Percentiles rank a stretch among this genome's conserved stretches.
These are phyloP conservation scores for Medicago arabica DNA, from an alignment of 306 rosid genomes.

Conservation along the genomic window DNA sequence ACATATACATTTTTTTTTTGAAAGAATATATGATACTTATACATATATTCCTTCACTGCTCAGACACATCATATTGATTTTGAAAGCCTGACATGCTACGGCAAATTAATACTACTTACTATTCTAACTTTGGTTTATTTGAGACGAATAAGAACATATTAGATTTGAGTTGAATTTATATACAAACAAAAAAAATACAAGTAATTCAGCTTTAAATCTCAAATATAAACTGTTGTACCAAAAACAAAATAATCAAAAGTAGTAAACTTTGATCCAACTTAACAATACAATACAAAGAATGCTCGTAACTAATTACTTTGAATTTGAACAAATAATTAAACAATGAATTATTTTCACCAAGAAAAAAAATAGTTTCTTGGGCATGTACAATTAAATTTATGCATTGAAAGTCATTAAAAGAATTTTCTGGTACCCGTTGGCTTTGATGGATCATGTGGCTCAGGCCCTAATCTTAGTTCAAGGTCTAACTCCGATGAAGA, in stretches of 20 bases:
- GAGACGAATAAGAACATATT: not conserved
- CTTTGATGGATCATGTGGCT: slow-evolving; percentile 58
- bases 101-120: not conserved
- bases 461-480: slow-evolving; percentile 83
- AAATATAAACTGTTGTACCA: not conserved
- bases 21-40: too few relatives aligned
- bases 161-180: not conserved
- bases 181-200: not conserved
- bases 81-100: slow-evolving; percentile 4
- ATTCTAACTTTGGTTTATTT: not conserved
- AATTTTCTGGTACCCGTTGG: slow-evolving; percentile 61
- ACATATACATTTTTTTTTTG: not conserved
- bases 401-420: slow-evolving; percentile 51
- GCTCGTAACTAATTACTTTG: not conserved
- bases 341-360: slow-evolving; percentile 26
- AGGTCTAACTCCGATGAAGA: slow-evolving; percentile 65
- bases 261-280: not conserved
- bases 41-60: not conserved
- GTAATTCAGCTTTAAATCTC: slow-evolving; percentile 1
- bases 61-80: not conserved
- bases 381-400: slow-evolving; percentile 1
- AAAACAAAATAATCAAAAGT: slow-evolving; percentile 14
- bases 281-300: slow-evolving; percentile 20
- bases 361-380: slow-evolving; percentile 26
- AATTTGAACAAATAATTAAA: slow-evolving; percentile 28